Evolutionary conservation across 2,329 filamentous ascomycete species (phyloP).

Genomic region (Claviceps sp.): DNA sequence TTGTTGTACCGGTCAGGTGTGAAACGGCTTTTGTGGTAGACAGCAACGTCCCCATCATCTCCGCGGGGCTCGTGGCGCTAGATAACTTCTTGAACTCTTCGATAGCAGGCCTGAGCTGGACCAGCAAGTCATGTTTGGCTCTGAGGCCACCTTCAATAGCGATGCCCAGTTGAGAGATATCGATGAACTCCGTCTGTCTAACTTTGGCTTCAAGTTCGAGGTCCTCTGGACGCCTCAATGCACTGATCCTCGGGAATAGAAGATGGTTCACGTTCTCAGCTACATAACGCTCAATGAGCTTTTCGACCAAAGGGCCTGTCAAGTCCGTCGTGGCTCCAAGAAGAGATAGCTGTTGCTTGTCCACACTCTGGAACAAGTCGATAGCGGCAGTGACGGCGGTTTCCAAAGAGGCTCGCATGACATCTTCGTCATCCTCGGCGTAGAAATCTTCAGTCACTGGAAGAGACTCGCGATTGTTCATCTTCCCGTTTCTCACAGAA

Average conservation of each 20-base stretch:
- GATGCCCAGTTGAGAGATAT: slow-evolving; percentile 90
- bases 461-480: slow-evolving; percentile 20
- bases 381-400: slow-evolving; percentile 88
- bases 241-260: slow-evolving; percentile 70
- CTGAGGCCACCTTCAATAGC: slow-evolving; percentile 63
- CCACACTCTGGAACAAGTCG: slow-evolving; percentile 87
- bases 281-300: slow-evolving; percentile 88
- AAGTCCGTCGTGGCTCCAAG: slow-evolving; percentile 87
- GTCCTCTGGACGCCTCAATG: slow-evolving; percentile 69
- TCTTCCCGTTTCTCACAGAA: slow-evolving; percentile 19
- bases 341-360: slow-evolving; percentile 87
- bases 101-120: slow-evolving; percentile 64
- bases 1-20: slow-evolving; percentile 42
- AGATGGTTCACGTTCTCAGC: slow-evolving; percentile 86
- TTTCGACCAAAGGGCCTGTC: slow-evolving; percentile 82
- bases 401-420: slow-evolving; percentile 79
- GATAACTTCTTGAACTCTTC: slow-evolving; percentile 82
- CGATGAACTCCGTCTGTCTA: slow-evolving; percentile 82
- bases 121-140: slow-evolving; percentile 70
- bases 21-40: slow-evolving; percentile 77
- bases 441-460: slow-evolving; percentile 53
- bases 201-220: slow-evolving; percentile 80
- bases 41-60: slow-evolving; percentile 74
- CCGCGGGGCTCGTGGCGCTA: slow-evolving; percentile 64
- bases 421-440: slow-evolving; percentile 79